These are phyloP conservation scores for Aeschynomene evenia DNA, from an alignment of 306 rosid species.

Conservation along the genomic window DNA sequence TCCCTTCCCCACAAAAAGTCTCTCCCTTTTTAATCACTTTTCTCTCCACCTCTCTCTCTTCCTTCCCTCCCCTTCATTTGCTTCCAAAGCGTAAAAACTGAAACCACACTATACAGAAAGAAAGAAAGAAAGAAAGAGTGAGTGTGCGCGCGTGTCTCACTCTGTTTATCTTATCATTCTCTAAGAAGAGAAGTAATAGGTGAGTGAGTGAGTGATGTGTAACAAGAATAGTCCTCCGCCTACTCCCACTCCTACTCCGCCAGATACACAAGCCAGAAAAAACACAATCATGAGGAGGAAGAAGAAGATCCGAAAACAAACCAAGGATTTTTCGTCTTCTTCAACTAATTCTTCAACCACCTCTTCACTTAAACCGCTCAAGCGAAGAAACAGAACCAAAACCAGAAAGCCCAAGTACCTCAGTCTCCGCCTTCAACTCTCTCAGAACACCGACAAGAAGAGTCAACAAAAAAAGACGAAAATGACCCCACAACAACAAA, in stretches of 20 bases:
- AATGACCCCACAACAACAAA: background rate
- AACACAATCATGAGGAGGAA: slow-evolving; percentile 11
- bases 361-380: slow-evolving; percentile 29
- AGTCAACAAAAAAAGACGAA: background rate
- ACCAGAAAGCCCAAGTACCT: slow-evolving; percentile 69
- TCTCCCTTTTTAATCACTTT: slow-evolving; percentile 25
- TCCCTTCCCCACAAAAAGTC: slow-evolving; percentile 33
- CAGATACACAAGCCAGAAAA: background rate
- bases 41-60: background rate
- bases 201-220: slow-evolving; percentile 43
- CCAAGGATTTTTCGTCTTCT: background rate
- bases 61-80: background rate
- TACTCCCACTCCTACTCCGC: background rate
- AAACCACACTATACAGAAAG: background rate
- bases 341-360: slow-evolving; percentile 14
- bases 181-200: background rate
- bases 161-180: too few species aligned
- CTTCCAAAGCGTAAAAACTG: background rate
- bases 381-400: slow-evolving; percentile 50
- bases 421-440: slow-evolving; percentile 53
- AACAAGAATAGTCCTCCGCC: slow-evolving; percentile 35
- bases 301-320: background rate
- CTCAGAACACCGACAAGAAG: background rate
- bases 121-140: too few species aligned
- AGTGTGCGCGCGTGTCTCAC: background rate